Conservation (phyloP, 441 rosid genomes). For the Erysimum cheiri region DNA sequence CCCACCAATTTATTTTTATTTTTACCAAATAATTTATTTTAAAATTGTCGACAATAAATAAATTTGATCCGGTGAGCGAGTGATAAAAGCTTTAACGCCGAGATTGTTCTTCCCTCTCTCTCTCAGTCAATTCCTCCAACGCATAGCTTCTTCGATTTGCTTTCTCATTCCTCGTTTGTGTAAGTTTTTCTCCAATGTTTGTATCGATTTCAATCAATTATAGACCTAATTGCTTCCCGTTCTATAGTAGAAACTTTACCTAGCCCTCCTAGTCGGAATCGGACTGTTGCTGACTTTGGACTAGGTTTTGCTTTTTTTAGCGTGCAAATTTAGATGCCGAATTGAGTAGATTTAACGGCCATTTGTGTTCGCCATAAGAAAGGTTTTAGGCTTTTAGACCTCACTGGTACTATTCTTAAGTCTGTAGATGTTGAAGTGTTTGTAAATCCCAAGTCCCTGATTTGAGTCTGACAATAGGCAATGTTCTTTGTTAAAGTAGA, state of each 20-base stretch:
- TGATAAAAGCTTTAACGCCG: neutral
- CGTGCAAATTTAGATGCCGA: neutral
- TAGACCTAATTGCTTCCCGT: neutral
- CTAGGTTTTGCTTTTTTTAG: neutral
- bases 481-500: neutral
- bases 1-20: neutral
- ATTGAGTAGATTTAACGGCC: neutral
- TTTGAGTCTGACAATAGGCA: neutral
- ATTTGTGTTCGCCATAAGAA: neutral
- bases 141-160: neutral
- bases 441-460: neutral
- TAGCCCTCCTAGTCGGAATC: neutral
- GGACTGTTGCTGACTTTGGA: neutral
- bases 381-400: neutral
- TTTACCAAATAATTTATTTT: no score
- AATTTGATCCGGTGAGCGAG: neutral
- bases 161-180: neutral
- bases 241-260: neutral
- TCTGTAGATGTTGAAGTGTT: neutral
- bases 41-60: no score
- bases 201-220: neutral
- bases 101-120: no score
- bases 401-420: neutral
- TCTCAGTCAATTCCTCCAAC: neutral
- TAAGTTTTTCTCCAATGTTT: neutral